These are phyloP conservation scores for Trametes sanguinea DNA, from an alignment of 768 basidiomycete species.

Conservation along the genomic window DNA sequence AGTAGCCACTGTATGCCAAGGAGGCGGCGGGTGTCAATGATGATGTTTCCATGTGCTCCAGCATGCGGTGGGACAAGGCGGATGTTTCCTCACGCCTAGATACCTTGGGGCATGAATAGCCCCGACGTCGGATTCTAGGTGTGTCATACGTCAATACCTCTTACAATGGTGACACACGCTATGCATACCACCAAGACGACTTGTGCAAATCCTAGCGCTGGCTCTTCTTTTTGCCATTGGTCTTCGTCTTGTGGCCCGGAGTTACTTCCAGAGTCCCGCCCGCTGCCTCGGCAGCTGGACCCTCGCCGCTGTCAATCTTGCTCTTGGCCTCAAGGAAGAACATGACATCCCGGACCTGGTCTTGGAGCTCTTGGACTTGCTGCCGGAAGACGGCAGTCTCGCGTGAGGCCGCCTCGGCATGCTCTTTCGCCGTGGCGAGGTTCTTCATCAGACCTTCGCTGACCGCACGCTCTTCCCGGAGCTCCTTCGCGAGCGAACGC, in stretches of 20 bases:
- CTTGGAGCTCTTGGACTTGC: slow-evolving; percentile 77
- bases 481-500: slow-evolving; percentile 69
- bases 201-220: not conserved
- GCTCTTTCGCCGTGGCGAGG: slow-evolving; percentile 61
- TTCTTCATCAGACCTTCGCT: slow-evolving; percentile 78
- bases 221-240: not conserved
- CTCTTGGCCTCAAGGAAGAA: slow-evolving; percentile 85
- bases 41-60: too few species aligned
- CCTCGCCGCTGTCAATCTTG: slow-evolving; percentile 79
- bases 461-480: slow-evolving; percentile 80
- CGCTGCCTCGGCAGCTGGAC: slow-evolving; percentile 67
- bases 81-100: too few species aligned
- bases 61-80: too few species aligned
- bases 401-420: slow-evolving; percentile 51
- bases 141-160: too few species aligned
- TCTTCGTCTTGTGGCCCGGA: slow-evolving; percentile 7
- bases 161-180: too few species aligned
- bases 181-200: not conserved
- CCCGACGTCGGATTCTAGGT: too few species aligned
- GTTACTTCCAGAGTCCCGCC: slow-evolving; percentile 52
- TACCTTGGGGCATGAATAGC: too few species aligned
- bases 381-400: slow-evolving; percentile 52
- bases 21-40: too few species aligned
- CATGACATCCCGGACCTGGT: slow-evolving; percentile 93
- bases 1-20: too few species aligned